phyloP scores from a whole-genome alignment of 2,329 filamentous ascomycete genomes.

The Aspergillus sojae region DNA sequence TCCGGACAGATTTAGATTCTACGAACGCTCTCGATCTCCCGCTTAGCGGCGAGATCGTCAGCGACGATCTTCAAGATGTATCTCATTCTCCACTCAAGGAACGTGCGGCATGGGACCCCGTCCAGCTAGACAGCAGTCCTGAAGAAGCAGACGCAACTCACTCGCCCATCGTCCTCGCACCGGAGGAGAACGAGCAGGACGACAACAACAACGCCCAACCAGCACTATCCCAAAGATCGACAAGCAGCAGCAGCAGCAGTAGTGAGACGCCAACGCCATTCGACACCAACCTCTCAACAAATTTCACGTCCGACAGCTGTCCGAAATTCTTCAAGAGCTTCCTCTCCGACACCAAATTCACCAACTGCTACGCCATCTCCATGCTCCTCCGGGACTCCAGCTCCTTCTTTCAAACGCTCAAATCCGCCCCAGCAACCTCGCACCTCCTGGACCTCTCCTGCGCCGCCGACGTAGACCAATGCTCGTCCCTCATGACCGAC shows the following conservation, averaged over 20 bases:
- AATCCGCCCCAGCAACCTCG: constrained; percentile 71
- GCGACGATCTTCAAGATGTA: constrained; percentile 20
- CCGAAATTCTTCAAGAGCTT: constrained; percentile 65
- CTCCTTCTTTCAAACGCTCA: constrained; percentile 79
- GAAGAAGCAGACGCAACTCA: neutral
- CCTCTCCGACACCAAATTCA: constrained; percentile 67
- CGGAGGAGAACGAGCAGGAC: neutral
- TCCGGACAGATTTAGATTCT: constrained; percentile 16
- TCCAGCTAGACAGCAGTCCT: constrained; percentile 2
- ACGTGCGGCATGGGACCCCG: constrained; percentile 6
- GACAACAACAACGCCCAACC: neutral
- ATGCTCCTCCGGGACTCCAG: constrained; percentile 82
- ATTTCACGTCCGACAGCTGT: constrained; percentile 59
- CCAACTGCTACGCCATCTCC: constrained; percentile 78
- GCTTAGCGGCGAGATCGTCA: constrained; percentile 20
- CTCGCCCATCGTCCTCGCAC: constrained; percentile 4
- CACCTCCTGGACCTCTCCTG: constrained; percentile 80
- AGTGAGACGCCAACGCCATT: constrained; percentile 62
- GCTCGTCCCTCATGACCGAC: constrained; percentile 64
- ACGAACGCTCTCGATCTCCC: neutral
- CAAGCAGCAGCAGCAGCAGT: neutral
- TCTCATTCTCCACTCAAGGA: constrained; percentile 13
- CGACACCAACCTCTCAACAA: constrained; percentile 64
- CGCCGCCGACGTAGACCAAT: constrained; percentile 65
- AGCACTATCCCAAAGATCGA: neutral